Evolutionary conservation across 1,139 yeast genomes (phyloP), one percentile per base, ranked within the genome.

Genomic region (Hyphopichia burtonii): DNA sequence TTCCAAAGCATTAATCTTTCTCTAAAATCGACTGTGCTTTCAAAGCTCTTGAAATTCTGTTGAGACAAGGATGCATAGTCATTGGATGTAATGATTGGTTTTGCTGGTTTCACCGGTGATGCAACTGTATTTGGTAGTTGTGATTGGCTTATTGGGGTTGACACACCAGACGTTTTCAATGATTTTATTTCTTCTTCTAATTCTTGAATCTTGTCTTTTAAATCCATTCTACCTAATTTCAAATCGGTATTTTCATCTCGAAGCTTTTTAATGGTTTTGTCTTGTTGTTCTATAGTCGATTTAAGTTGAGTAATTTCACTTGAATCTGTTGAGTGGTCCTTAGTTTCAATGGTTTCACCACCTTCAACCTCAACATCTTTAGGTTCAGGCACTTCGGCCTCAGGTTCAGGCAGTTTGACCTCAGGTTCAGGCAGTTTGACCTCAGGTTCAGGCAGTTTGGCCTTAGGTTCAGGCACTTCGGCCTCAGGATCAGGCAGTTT

Each of bases 1-100:
- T 82, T 81, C 96, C 96, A 90, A 48, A 80, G 76, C 62, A 71
- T 53, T 18, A 73, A 52, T 37, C 61, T 58, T 44, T 71, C 77
- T 53, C 73, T 64, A 54, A 71, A 72, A 42, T 73, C 74, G 20
- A 56, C 66, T 1, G 59, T 55, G 23, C 47, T 42, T n/a, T 45
- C 51, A 34, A 55, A 52, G 16, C 50, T 50, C 17, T 51, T 50
- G 34, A 63, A 53, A 38, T 59, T 60, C 41, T 61, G 68, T 37
- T 59, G 61, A 3, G 72, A 63, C 11, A 39, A 43, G 0, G 66
- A 54, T 2, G 74, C 74, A 48, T 64, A 71, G 31, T 58, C 65
- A 44, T 69, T 71, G 22, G 48, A 56, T 28, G 70, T 66, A 45
- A 62, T 53, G 0, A 63, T 53, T n/a, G 72, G 73, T 44, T 63